phyloP scores from a whole-genome alignment of 306 rosid genomes.

The Potentilla sterilis region DNA sequence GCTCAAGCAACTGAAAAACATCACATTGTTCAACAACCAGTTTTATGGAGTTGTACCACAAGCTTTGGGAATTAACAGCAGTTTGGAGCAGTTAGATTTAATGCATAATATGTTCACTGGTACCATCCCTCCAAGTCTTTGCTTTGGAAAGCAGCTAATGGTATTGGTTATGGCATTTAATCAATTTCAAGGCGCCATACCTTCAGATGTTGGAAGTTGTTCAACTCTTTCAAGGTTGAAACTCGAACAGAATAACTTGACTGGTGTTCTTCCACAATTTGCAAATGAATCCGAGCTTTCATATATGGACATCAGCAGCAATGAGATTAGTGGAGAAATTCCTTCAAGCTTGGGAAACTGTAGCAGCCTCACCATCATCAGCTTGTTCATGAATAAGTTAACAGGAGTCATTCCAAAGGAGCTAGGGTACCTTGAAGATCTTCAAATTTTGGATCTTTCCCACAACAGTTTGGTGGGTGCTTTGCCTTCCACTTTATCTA shows the following conservation, averaged over 20 bases:
- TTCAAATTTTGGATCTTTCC: constrained; percentile 49
- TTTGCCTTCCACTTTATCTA: constrained; percentile 60
- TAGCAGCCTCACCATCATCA: constrained; percentile 44
- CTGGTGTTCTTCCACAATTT: constrained; percentile 66
- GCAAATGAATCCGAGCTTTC: constrained; percentile 29
- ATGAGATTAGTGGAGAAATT: constrained; percentile 51
- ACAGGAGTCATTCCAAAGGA: constrained; percentile 54
- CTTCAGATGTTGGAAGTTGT: constrained; percentile 66
- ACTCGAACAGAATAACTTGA: constrained; percentile 46
- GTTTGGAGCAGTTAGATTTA: constrained; percentile 57
- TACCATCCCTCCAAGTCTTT: constrained; percentile 67
- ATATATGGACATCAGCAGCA: constrained; percentile 50
- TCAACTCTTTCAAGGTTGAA: constrained; percentile 58
- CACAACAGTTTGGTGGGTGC: constrained; percentile 66
- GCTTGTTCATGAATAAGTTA: constrained; percentile 51
- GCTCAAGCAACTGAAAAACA: constrained; percentile 57
- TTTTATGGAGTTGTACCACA: constrained; percentile 81
- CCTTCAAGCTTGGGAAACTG: constrained; percentile 68
- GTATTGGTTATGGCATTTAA: constrained; percentile 52
- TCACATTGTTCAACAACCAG: constrained; percentile 59
- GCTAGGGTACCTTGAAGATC: constrained; percentile 57
- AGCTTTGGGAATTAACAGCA: constrained; percentile 66
- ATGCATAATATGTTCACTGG: constrained; percentile 62
- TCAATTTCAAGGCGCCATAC: constrained; percentile 62
- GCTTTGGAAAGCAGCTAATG: constrained; percentile 52